A percentile compares a stretch with the other conserved stretches of the same genome.
Evolutionary conservation across 352 stramenopile species (phyloP).

Genomic region (Globisporangium echinulatum): DNA sequence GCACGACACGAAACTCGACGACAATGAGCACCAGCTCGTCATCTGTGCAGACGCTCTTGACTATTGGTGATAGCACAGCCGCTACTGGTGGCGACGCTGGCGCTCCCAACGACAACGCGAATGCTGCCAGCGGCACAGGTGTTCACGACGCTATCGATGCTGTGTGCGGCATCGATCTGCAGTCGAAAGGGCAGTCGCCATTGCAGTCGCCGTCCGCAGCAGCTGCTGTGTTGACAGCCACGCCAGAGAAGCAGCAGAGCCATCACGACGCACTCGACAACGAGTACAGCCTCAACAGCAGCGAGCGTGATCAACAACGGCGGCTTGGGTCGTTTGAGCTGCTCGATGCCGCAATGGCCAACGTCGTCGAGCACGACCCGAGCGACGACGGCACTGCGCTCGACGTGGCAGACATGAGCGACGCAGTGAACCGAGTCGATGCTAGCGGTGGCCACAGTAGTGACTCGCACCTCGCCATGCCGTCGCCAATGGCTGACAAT

Average conservation of each 20-base stretch:
- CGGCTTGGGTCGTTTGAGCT: constrained; percentile 14
- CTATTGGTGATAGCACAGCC: no score
- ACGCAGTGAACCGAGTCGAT: not conserved
- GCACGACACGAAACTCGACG: not conserved
- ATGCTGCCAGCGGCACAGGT: no score
- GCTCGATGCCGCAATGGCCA: constrained; percentile 11
- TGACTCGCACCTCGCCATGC: not conserved
- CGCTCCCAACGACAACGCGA: no score
- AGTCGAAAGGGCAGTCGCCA: no score
- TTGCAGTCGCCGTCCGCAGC: no score
- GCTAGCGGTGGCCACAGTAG: not conserved
- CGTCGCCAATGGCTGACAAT: no score
- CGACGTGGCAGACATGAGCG: not conserved
- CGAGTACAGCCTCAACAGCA: not conserved
- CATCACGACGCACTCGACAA: not conserved
- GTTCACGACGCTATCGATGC: no score
- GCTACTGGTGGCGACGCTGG: no score
- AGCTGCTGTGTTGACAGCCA: not conserved
- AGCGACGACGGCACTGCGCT: constrained; percentile 8
- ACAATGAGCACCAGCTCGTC: no score
- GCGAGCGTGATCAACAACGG: constrained; percentile 4
- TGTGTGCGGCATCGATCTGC: no score
- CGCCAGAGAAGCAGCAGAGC: not conserved
- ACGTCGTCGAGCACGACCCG: constrained; percentile 11
- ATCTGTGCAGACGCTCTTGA: no score